Base-by-base conservation (phyloP, 2,329 filamentous ascomycete species). In the Fusarium duplospermum region DNA sequence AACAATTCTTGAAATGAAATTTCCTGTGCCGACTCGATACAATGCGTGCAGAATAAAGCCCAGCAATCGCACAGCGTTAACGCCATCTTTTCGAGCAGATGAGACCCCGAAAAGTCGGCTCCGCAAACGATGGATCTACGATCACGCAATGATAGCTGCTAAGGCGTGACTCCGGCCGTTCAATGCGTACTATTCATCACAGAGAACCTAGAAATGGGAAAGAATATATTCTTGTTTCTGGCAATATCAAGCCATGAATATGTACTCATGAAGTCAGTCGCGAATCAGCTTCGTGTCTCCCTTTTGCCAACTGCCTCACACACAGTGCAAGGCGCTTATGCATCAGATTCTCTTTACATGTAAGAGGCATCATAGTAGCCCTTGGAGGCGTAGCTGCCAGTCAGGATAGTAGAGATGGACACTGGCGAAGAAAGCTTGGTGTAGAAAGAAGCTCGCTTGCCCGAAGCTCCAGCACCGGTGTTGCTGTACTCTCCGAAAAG, bases 401-500 rank as follows among this genome's bases (percentile, higher is more conserved):
- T 69, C 9, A 83, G 65, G 0, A 83, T 77, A 11, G 76, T 76
- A 1, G 73, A 64, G 45, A 84, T 82, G 5, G 79, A 70, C 0
- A 87, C 81, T 0, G 84, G 65, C 0, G 78, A 67, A 27, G 69
- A 72, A 20, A 87, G 77, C 70, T 80, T 82, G 58, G 74, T 82
- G 9, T 83, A 72, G 14, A 77, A 77, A 2, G 65, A 62, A n/a
- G 76, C 75, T 3, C 75, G 73, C 64, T 84, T 86, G 40, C 81
- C 83, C 11, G 88, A 89, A 3, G 90, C 84, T 3, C 91, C 91
- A 35, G 82, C 78, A 1, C 91, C 91, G 1, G 85, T 86, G 80
- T 93, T 93, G 22, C 75, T 81, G 76, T 88, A 92, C 83, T 93
- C 91, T 11, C 82, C 88, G 71, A 89, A 92, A 29, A 83, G 80